Base-by-base conservation (phyloP, 257 asterid species). In the Agastache rugosa region DNA sequence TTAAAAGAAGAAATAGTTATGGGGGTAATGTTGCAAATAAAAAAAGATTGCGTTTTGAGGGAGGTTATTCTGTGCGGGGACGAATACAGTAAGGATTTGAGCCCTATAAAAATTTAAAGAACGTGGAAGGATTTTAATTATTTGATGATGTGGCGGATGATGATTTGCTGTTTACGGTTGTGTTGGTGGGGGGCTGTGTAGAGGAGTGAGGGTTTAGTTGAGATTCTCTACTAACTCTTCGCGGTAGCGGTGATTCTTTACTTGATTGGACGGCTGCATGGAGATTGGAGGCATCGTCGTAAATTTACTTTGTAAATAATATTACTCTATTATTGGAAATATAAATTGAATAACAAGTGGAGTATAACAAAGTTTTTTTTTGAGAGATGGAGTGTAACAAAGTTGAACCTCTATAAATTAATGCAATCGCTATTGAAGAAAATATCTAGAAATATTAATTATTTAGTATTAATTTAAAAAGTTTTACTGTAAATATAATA, bases 171-270 rank as follows among this genome's bases (percentile, higher is more conserved):
- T 1, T 12, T 0, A 1, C 15, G 4, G 35, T 2, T 42, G 15
- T 3, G 4, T 7, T 11, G 19, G 23, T 4, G 29, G 59, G 9
- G 54, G 54, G 12, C 5, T 11, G 53, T 39, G 62, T 15, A 22
- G 66, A 68, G 67, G 59, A 60, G 37, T 50, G 72, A 12, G 41
- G n/a, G 14, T 20, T 39, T 25, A 19, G 69, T 58, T 42, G 58
- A n/a, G 69, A 59, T 73, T 68, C 51, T 69, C 48, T 4, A 25
- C 67, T 35, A 67, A 42, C 53, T 47, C 66, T 37, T 75, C 67
- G 81, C 75, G 76, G 73, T 67, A 69, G 59, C 19, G 51, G 66
- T 25, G 79, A 73, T 74, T 74, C 78, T 39, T 71, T 71, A 59
- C 76, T 69, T 67, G 79, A 42, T 17, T 8, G 71, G 69, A 64